Conservation (phyloP, 1,284 basidiomycete genomes). For the Rhodotorula sp. region DNA sequence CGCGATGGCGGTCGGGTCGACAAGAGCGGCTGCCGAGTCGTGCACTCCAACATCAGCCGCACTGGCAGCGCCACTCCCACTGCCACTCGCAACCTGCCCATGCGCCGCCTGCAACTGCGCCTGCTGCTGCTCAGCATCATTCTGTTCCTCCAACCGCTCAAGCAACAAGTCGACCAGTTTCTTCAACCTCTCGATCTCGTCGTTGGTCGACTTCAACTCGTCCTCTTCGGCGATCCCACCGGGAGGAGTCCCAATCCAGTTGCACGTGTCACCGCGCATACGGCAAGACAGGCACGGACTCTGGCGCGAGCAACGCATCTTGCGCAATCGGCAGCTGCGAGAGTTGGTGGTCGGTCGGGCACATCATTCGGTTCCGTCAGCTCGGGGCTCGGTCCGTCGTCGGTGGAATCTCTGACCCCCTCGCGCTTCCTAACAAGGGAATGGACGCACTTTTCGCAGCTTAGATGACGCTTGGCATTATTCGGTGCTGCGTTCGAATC, state of each 20-base stretch:
- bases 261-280: slow-evolving; percentile 29
- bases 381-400: background rate
- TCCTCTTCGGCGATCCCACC: slow-evolving; percentile 28
- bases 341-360: too few relatives aligned
- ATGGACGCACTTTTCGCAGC: slow-evolving; percentile 23
- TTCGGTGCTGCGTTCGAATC: background rate
- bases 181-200: slow-evolving; percentile 27
- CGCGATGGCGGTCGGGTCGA: too few relatives aligned
- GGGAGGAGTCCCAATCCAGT: slow-evolving; percentile 28
- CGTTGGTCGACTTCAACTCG: slow-evolving; percentile 22
- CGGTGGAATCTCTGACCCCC: too few relatives aligned
- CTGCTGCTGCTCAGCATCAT: slow-evolving; percentile 13
- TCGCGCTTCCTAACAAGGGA: background rate
- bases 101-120: background rate
- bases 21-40: background rate
- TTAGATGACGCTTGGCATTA: slow-evolving; percentile 5
- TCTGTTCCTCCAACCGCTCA: slow-evolving; percentile 29
- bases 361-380: background rate
- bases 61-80: background rate
- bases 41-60: too few relatives aligned
- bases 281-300: slow-evolving; percentile 12
- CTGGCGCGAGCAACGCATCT: slow-evolving; percentile 14
- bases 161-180: slow-evolving; percentile 37
- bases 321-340: slow-evolving; percentile 16
- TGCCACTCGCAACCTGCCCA: background rate